phyloP scores from a whole-genome alignment of 2,329 filamentous ascomycete genomes.

The Colletotrichum karsti region DNA sequence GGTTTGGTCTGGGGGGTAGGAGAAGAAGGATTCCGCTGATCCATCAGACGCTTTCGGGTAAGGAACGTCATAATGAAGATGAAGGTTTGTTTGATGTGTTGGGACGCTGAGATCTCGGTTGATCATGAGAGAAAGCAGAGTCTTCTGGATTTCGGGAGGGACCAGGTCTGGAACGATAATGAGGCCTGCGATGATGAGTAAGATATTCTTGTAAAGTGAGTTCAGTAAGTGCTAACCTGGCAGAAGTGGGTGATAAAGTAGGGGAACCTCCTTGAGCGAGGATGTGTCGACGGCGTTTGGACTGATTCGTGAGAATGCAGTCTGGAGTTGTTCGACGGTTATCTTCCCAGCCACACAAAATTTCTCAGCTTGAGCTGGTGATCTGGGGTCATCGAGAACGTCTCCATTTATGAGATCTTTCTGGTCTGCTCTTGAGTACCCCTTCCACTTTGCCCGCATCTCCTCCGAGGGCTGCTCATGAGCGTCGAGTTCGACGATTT shows the following conservation, averaged over 20 bases:
- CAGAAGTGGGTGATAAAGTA: constrained; percentile 73
- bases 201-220: neutral
- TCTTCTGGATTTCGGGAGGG: constrained; percentile 72
- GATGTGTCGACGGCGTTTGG: constrained; percentile 39
- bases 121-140: constrained; percentile 77
- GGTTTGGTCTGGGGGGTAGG: constrained; percentile 54
- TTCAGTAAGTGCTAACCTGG: constrained; percentile 65
- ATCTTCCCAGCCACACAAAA: constrained; percentile 58
- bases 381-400: constrained; percentile 59
- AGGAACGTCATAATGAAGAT: constrained; percentile 78
- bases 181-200: constrained; percentile 67
- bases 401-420: constrained; percentile 59
- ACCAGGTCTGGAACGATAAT: constrained; percentile 80
- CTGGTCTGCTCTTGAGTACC: constrained; percentile 69
- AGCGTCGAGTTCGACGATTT: constrained; percentile 70
- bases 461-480: constrained; percentile 79
- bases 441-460: constrained; percentile 79
- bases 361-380: constrained; percentile 45
- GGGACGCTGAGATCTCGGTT: constrained; percentile 80
- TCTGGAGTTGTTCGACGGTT: constrained; percentile 48
- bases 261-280: constrained; percentile 47
- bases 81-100: constrained; percentile 87
- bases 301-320: constrained; percentile 53
- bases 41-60: constrained; percentile 51
- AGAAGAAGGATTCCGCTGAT: constrained; percentile 60